These are phyloP conservation scores for Geosmithia flava DNA, from an alignment of 2,329 filamentous ascomycete genomes.

Conservation along the genomic window DNA sequence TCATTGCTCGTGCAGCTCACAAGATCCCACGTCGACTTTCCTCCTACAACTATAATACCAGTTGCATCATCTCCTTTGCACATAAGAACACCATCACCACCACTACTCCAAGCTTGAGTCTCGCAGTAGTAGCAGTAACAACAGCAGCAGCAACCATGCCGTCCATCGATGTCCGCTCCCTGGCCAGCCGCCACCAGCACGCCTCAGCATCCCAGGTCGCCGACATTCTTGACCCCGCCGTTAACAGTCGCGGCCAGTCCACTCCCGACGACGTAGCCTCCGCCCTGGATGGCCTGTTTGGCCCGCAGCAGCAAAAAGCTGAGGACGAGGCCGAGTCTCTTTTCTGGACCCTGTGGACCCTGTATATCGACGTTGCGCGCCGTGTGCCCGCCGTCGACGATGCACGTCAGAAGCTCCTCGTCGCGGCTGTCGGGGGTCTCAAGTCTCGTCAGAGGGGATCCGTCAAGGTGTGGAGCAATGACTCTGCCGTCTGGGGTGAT, in stretches of 20 bases:
- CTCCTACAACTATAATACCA: too few relatives aligned
- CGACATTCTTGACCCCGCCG: constrained; percentile 10
- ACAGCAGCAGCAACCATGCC: background rate
- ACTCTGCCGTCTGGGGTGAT: constrained; percentile 13
- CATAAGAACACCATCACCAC: background rate
- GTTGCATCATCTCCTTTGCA: background rate
- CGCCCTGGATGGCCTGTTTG: constrained; percentile 13
- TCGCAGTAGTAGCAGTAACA: background rate
- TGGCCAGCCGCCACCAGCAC: background rate
- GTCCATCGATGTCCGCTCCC: constrained; percentile 1
- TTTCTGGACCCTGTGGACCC: constrained; percentile 16
- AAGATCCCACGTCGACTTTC: too few relatives aligned
- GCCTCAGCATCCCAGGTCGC: constrained; percentile 5
- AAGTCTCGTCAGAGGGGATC: constrained; percentile 8
- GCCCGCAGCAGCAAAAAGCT: constrained; percentile 1
- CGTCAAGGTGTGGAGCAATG: constrained; percentile 14
- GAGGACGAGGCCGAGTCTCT: constrained; percentile 9
- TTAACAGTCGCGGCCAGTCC: constrained; percentile 8
- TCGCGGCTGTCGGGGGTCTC: constrained; percentile 9
- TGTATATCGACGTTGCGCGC: constrained; percentile 11
- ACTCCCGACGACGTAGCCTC: constrained; percentile 8
- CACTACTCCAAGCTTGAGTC: background rate
- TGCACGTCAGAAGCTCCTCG: constrained; percentile 11
- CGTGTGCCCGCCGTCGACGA: constrained; percentile 13
- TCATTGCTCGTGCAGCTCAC: too few relatives aligned